Conservation (phyloP, 2,329 filamentous ascomycete species). For the Escovopsis sp. region DNA sequence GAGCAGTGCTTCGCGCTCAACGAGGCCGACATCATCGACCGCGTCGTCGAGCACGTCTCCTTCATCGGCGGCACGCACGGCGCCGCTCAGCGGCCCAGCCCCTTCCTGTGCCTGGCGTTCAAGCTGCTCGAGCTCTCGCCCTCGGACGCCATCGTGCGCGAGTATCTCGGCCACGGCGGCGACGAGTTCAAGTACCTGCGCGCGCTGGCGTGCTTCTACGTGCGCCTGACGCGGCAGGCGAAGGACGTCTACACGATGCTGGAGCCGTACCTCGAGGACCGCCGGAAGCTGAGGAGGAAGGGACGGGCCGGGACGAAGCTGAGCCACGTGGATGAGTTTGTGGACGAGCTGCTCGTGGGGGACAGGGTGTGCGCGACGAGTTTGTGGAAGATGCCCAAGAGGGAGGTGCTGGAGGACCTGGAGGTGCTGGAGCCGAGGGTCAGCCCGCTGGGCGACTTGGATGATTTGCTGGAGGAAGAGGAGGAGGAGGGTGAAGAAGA, state of each 20-base stretch:
- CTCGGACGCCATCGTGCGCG: slow-evolving; percentile 58
- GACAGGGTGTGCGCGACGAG: slow-evolving; percentile 84
- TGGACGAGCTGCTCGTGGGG: slow-evolving; percentile 81
- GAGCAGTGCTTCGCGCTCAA: slow-evolving; percentile 97
- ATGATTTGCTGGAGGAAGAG: slow-evolving; percentile 50
- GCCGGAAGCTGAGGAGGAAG: slow-evolving; percentile 66
- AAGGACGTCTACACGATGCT: slow-evolving; percentile 67
- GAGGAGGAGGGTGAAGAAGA: slow-evolving; percentile 19
- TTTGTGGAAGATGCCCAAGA: slow-evolving; percentile 76
- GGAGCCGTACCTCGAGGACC: slow-evolving; percentile 72
- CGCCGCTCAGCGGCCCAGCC: slow-evolving; percentile 68
- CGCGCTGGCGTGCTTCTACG: slow-evolving; percentile 81
- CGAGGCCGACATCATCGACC: slow-evolving; percentile 67
- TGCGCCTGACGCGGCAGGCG: slow-evolving; percentile 72
- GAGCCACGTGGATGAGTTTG: slow-evolving; percentile 79
- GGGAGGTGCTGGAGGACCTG: slow-evolving; percentile 74
- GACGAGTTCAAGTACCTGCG: slow-evolving; percentile 76
- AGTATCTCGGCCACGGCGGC: slow-evolving; percentile 66
- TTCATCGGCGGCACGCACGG: slow-evolving; percentile 86
- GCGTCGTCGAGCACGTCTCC: slow-evolving; percentile 66
- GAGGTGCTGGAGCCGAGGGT: slow-evolving; percentile 74
- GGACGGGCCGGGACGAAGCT: slow-evolving; percentile 60
- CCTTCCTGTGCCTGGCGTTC: slow-evolving; percentile 87
- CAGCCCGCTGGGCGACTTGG: slow-evolving; percentile 69
- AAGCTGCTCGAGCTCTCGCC: slow-evolving; percentile 86